Percentiles rank a stretch among this genome's conserved stretches.
Evolutionary conservation across 2,329 filamentous ascomycete genomes (phyloP).

Genomic region (Aphanoascus verrucosus): DNA sequence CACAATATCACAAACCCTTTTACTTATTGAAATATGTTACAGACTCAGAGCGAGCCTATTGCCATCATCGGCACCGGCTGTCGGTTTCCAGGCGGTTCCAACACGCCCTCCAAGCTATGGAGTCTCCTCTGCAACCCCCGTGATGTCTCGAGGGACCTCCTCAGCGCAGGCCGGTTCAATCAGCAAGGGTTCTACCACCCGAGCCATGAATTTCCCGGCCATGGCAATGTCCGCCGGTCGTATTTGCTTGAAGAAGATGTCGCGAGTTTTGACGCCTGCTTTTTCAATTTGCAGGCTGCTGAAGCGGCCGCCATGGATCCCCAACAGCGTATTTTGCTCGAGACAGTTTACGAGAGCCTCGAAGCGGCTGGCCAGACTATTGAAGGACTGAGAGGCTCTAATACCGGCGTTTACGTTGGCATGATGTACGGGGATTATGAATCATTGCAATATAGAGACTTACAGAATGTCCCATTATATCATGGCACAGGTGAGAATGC

Average conservation of each 20-base stretch:
- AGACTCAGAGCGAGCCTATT: conserved; percentile 11
- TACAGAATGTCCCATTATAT: too few relatives aligned
- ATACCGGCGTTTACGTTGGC: conserved; percentile 28
- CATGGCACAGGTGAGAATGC: too few relatives aligned
- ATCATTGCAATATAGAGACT: conserved; percentile 18
- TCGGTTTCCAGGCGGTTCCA: conserved; percentile 5
- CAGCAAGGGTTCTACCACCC: conserved; percentile 16
- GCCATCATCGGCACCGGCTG: conserved; percentile 12
- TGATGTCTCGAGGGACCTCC: conserved; percentile 5
- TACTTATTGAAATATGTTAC: too few relatives aligned
- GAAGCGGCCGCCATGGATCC: conserved; percentile 26
- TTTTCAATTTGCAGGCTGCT: conserved; percentile 22
- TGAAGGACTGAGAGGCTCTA: conserved; percentile 22
- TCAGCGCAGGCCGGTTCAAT: conserved; percentile 15
- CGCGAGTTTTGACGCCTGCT: conserved; percentile 24
- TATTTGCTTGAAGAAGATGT: conserved; percentile 21
- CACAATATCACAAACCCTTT: too few relatives aligned
- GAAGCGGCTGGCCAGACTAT: conserved; percentile 22
- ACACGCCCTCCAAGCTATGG: conserved; percentile 8
- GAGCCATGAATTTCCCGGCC: conserved; percentile 6
- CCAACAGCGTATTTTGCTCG: conserved; percentile 24
- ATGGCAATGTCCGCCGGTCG: conserved; percentile 15
- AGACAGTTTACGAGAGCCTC: conserved; percentile 23
- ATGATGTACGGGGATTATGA: conserved; percentile 23
- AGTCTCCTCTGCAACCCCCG: conserved; percentile 4